phyloP scores from a whole-genome alignment of 805 yeast genomes.

The Yamadazyma sp. region DNA sequence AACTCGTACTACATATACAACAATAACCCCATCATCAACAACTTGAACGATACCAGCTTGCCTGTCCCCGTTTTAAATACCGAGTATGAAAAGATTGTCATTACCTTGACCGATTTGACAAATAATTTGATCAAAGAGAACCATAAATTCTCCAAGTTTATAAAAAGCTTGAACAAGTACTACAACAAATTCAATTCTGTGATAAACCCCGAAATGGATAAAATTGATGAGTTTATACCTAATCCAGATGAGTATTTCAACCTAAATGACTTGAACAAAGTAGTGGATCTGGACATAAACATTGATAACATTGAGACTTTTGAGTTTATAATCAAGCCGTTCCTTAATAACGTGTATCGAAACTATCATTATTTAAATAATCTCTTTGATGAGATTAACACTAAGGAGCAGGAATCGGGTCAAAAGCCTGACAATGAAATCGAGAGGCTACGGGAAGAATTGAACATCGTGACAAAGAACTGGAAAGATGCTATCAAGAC shows the following conservation, averaged over 20 bases:
- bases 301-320: constrained; percentile 39
- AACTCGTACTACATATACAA: constrained; percentile 29
- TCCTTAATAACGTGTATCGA: constrained; percentile 33
- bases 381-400: constrained; percentile 13
- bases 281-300: constrained; percentile 18
- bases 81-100: constrained; percentile 34
- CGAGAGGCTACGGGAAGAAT: constrained; percentile 27
- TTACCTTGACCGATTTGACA: constrained; percentile 34
- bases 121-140: constrained; percentile 39
- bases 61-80: constrained; percentile 19
- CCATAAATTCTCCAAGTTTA: constrained; percentile 32
- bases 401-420: constrained; percentile 2
- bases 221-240: constrained; percentile 17
- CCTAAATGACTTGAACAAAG: constrained; percentile 4
- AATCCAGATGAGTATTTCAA: constrained; percentile 30
- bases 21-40: constrained; percentile 34
- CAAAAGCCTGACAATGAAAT: constrained; percentile 8
- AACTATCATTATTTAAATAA: constrained; percentile 32
- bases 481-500: constrained; percentile 42
- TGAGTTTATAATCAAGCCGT: constrained; percentile 34
- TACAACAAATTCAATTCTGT: constrained; percentile 24
- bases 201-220: constrained; percentile 8
- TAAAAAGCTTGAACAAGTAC: constrained; percentile 29
- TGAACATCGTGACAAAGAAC: constrained; percentile 30
- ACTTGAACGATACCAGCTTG: constrained; percentile 16